A percentile compares a stretch with the other conserved stretches of the same genome.
Conservation (phyloP, 164 flowering plant species). For the Aristolochia californica region DNA sequence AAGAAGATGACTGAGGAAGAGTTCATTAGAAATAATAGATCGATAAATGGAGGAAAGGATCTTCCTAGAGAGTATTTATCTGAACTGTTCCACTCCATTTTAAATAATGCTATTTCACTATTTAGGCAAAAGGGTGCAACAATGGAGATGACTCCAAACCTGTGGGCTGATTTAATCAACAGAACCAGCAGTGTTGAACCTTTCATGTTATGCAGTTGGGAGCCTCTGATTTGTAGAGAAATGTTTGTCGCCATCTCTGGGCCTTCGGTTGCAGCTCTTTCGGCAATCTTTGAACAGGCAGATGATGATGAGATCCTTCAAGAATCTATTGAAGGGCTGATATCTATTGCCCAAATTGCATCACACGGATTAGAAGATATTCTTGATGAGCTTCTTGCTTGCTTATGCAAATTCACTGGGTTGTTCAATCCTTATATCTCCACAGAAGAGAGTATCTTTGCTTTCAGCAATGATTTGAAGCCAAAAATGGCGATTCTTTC, state of each 20-base stretch:
- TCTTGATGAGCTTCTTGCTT: constrained; percentile 28
- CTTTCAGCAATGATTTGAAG: constrained; percentile 25
- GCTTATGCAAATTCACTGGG: constrained; percentile 29
- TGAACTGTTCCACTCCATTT: constrained; percentile 26
- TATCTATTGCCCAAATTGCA: constrained; percentile 24
- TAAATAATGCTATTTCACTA: constrained; percentile 25
- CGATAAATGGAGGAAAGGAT: constrained; percentile 32
- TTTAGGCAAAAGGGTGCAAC: constrained; percentile 20
- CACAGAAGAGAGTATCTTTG: constrained; percentile 21
- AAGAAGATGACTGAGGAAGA: constrained; percentile 43
- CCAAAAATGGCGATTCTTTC: constrained; percentile 43
- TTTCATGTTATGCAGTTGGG: constrained; percentile 18
- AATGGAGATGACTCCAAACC: constrained; percentile 26
- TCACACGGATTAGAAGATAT: constrained; percentile 24
- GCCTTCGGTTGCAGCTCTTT: constrained; percentile 31
- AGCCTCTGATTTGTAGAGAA: constrained; percentile 21
- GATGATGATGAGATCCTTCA: constrained; percentile 25
- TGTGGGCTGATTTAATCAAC: constrained; percentile 25
- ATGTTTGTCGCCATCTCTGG: constrained; percentile 32
- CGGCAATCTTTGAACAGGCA: constrained; percentile 29
- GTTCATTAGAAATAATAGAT: constrained; percentile 28
- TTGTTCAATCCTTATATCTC: constrained; percentile 16
- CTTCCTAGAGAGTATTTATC: constrained; percentile 29
- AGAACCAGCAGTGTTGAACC: constrained; percentile 24
- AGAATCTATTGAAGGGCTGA: constrained; percentile 27